Evolutionary conservation across 768 basidiomycete species (phyloP), one percentile per base, ranked within the genome.

Genomic region (Asterophora lycoperdoides): DNA sequence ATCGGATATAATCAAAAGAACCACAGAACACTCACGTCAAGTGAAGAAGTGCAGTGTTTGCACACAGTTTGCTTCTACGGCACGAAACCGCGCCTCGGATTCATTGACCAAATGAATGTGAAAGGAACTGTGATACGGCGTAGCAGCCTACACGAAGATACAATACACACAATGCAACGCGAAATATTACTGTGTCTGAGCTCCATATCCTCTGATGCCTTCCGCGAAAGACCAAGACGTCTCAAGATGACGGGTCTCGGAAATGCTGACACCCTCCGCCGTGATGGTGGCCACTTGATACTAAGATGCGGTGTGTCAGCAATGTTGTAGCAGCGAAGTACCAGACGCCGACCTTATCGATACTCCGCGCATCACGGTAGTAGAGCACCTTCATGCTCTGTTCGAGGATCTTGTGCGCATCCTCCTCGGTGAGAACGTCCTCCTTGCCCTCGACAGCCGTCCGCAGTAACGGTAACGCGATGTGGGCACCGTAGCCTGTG

Each of bases 261-360:
- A 88, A 50, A 99, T 89, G 8, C 65, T 68, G 26, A 86, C 78
- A 1, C 95, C 94, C 3, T 78, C 71, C 14, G 72, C 81, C 0
- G 88, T 93, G 59, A 98, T 80, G 1, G 79, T 91, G 4, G 93
- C 94, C 49, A 98, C 79, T 93, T 98, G 95, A 70, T 85, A 98
- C 95, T 97, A 29, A 23, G 10, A n/a, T 7, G 41, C 20, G 1
- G 17, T 14, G 5, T 18, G 49, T 36, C 14, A 52, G 23, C 28
- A 40, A 10, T 41, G 37, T 26, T 33, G 9, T 13, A 11, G 20
- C 19, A 26, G 46, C 33, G 19, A 19, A 44, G 34, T 8, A 8
- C 7, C 20, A 39, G 39, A 9, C 37, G 61, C 75, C 28, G 54
- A 91, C 94, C 81, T 97, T 96, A 78, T 98, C 89, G 66, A 94